A percentile compares a stretch with the other conserved stretches of the same genome.
Evolutionary conservation across 805 yeast genomes (phyloP).

Genomic region (Metschnikowia continentalis): DNA sequence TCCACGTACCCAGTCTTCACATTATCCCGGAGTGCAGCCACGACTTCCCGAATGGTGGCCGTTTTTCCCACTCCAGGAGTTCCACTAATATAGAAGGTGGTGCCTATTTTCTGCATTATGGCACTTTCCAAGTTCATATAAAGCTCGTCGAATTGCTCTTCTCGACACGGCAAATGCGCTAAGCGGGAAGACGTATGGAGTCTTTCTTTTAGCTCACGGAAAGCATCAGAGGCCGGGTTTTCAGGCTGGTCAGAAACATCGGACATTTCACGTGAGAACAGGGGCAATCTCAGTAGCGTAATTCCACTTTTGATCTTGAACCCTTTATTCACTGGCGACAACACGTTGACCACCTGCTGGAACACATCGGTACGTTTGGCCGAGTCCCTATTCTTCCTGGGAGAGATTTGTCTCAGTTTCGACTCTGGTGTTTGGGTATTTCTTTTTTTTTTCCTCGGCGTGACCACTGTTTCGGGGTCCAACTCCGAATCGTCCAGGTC

Average conservation of each 20-base stretch:
- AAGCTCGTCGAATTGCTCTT: constrained; percentile 69
- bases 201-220: constrained; percentile 37
- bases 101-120: constrained; percentile 65
- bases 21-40: constrained; percentile 54
- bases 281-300: constrained; percentile 18
- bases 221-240: constrained; percentile 23
- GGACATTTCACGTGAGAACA: constrained; percentile 15
- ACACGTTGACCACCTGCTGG: constrained; percentile 17
- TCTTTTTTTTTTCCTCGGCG: neutral
- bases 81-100: constrained; percentile 88
- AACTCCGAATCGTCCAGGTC: constrained; percentile 2
- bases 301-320: constrained; percentile 23
- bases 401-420: neutral
- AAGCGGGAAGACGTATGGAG: constrained; percentile 44
- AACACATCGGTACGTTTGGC: constrained; percentile 7
- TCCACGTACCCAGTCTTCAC: constrained; percentile 24
- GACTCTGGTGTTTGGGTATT: neutral
- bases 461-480: constrained; percentile 3
- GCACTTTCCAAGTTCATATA: constrained; percentile 69
- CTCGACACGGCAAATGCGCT: constrained; percentile 76
- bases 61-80: constrained; percentile 99
- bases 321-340: constrained; percentile 22
- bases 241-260: constrained; percentile 1
- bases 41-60: constrained; percentile 84
- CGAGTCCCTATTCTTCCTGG: constrained; percentile 1